Percentiles rank a stretch among this genome's conserved stretches.
Evolutionary conservation across 768 basidiomycete genomes (phyloP).

Genomic region (Termitomyces sp.): DNA sequence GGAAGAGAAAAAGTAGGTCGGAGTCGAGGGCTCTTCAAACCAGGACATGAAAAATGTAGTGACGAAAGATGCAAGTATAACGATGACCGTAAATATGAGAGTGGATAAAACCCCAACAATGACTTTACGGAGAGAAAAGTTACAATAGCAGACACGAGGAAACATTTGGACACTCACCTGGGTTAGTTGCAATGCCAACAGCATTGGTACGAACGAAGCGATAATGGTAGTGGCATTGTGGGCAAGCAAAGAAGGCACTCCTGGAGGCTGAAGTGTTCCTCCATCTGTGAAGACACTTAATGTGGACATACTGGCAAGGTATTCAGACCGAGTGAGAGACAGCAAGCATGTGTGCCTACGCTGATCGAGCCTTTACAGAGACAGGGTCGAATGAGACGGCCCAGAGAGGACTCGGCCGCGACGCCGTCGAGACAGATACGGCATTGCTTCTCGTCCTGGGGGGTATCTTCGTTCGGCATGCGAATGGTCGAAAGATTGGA

Average conservation of each 20-base stretch:
- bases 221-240: constrained; percentile 77
- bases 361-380: constrained; percentile 78
- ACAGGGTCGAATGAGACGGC: constrained; percentile 80
- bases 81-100: constrained; percentile 59
- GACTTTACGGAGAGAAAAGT: constrained; percentile 38
- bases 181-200: constrained; percentile 75
- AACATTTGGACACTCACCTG: constrained; percentile 38
- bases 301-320: constrained; percentile 63
- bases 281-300: constrained; percentile 77
- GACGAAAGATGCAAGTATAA: constrained; percentile 66
- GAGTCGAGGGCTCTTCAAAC: constrained; percentile 51
- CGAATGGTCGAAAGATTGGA: neutral
- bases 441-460: constrained; percentile 60
- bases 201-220: constrained; percentile 70
- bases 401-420: constrained; percentile 56
- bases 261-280: constrained; percentile 57
- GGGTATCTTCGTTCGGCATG: constrained; percentile 14
- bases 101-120: constrained; percentile 60
- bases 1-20: constrained; percentile 34
- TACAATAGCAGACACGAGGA: neutral
- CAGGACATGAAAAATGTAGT: constrained; percentile 63
- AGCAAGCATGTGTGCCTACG: constrained; percentile 24
- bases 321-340: constrained; percentile 10
- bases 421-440: constrained; percentile 79
- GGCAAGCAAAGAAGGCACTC: constrained; percentile 74